Percentiles rank a stretch among this genome's conserved stretches.
Conservation (phyloP, 2,329 filamentous ascomycete genomes). For the Fusarium brevicatenulatum region DNA sequence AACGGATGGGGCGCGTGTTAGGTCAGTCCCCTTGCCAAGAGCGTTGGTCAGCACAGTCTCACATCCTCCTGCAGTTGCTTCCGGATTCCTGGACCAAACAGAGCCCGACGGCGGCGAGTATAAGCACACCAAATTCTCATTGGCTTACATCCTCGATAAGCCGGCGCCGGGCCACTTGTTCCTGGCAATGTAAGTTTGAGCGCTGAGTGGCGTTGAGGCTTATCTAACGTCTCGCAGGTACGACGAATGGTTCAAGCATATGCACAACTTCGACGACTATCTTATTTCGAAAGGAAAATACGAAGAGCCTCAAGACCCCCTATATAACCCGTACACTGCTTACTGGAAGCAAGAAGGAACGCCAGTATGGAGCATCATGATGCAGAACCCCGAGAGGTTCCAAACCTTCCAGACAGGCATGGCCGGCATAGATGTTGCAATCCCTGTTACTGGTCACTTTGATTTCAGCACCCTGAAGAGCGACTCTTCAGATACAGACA, state of each 20-base stretch:
- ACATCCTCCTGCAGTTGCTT: slow-evolving; percentile 34
- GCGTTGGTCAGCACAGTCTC: background rate
- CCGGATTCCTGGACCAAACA: slow-evolving; percentile 47
- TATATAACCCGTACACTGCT: slow-evolving; percentile 47
- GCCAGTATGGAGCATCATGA: slow-evolving; percentile 49
- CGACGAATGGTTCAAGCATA: slow-evolving; percentile 49
- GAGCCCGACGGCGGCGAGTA: slow-evolving; percentile 42
- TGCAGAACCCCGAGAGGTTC: slow-evolving; percentile 44
- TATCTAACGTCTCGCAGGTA: slow-evolving; percentile 37
- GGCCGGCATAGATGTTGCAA: slow-evolving; percentile 47
- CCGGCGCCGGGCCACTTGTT: slow-evolving; percentile 46
- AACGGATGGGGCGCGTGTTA: slow-evolving; percentile 44
- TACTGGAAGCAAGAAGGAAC: slow-evolving; percentile 49
- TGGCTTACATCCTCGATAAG: slow-evolving; percentile 43
- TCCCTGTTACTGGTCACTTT: slow-evolving; percentile 48
- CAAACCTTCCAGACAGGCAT: slow-evolving; percentile 47
- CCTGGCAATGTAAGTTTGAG: slow-evolving; percentile 40
- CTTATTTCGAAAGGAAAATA: slow-evolving; percentile 38
- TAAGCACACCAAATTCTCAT: slow-evolving; percentile 47
- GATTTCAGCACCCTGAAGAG: slow-evolving; percentile 45
- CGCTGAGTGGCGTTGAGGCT: background rate
- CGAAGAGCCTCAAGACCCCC: slow-evolving; percentile 45
- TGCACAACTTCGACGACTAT: slow-evolving; percentile 49
- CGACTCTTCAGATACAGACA: slow-evolving; percentile 14
- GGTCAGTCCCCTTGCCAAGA: slow-evolving; percentile 11